These are phyloP conservation scores for Neurospora sublineolata DNA, from an alignment of 495 filamentous ascomycete genomes.

Conservation along the genomic window DNA sequence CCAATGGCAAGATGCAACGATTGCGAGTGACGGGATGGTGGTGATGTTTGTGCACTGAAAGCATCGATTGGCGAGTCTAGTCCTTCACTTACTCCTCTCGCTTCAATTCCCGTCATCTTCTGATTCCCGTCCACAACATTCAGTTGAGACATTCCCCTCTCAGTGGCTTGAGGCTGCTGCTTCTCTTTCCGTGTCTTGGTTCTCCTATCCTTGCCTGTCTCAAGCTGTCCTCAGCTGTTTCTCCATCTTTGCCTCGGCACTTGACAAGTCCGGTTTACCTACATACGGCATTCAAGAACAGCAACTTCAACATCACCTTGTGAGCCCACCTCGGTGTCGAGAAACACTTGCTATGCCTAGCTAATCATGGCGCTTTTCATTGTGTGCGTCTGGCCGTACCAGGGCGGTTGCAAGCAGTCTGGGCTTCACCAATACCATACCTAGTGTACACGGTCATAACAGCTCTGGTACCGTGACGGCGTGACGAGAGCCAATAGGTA, in stretches of 20 bases:
- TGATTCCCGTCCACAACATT: background rate
- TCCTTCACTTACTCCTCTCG: background rate
- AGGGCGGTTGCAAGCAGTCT: background rate
- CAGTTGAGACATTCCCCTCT: background rate
- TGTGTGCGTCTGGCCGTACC: background rate
- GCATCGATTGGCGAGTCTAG: background rate
- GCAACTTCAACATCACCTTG: background rate
- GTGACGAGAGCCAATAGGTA: background rate
- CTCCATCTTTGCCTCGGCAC: background rate
- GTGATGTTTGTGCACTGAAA: background rate
- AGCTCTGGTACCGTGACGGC: background rate
- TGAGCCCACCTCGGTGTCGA: background rate
- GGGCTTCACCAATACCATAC: background rate
- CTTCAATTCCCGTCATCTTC: background rate
- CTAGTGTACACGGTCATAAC: background rate
- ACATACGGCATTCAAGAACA: background rate
- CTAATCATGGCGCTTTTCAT: background rate
- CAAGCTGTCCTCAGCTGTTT: background rate
- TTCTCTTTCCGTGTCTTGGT: background rate
- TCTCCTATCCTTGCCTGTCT: background rate
- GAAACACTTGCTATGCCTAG: background rate
- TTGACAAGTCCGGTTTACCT: background rate
- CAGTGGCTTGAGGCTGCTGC: background rate
- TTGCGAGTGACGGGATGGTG: background rate
- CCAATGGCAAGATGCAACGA: background rate